Conservation (phyloP, 129 eudicot species). For the Ambrosia artemisiifolia region DNA sequence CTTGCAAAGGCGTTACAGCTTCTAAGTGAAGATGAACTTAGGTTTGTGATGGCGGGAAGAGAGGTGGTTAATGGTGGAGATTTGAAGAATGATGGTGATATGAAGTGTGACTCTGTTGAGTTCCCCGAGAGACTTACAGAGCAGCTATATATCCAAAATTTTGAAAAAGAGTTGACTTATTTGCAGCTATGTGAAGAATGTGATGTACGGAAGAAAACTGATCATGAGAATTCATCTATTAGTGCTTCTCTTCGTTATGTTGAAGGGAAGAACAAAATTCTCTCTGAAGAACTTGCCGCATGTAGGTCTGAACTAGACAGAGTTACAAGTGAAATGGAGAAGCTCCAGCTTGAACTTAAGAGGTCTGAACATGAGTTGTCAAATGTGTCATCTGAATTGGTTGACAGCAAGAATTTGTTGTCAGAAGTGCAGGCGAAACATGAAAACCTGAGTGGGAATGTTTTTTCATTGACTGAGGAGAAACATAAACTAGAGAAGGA, state of each 20-base stretch:
- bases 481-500: slow-evolving; percentile 43
- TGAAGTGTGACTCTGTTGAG: slow-evolving; percentile 28
- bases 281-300: slow-evolving; percentile 53
- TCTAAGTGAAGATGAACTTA: slow-evolving; percentile 57
- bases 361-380: slow-evolving; percentile 47
- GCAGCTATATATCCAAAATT: slow-evolving; percentile 50
- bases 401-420: slow-evolving; percentile 49
- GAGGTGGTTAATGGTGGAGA: slow-evolving; percentile 22
- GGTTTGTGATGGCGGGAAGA: slow-evolving; percentile 50
- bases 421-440: slow-evolving; percentile 57
- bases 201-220: slow-evolving; percentile 30
- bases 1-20: slow-evolving; percentile 49
- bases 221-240: slow-evolving; percentile 39
- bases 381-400: slow-evolving; percentile 47
- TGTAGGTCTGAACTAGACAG: slow-evolving; percentile 53
- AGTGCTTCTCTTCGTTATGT: slow-evolving; percentile 43
- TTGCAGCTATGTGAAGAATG: slow-evolving; percentile 53
- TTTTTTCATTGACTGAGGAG: slow-evolving; percentile 47
- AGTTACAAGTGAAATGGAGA: slow-evolving; percentile 44
- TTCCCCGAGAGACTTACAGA: slow-evolving; percentile 51
- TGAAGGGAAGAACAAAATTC: slow-evolving; percentile 42
- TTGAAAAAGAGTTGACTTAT: slow-evolving; percentile 53
- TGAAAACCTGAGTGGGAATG: slow-evolving; percentile 40
- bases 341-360: slow-evolving; percentile 47
- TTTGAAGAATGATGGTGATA: slow-evolving; percentile 16